Conservation (phyloP, 345 rosid species). For the Iberis pinnata region DNA sequence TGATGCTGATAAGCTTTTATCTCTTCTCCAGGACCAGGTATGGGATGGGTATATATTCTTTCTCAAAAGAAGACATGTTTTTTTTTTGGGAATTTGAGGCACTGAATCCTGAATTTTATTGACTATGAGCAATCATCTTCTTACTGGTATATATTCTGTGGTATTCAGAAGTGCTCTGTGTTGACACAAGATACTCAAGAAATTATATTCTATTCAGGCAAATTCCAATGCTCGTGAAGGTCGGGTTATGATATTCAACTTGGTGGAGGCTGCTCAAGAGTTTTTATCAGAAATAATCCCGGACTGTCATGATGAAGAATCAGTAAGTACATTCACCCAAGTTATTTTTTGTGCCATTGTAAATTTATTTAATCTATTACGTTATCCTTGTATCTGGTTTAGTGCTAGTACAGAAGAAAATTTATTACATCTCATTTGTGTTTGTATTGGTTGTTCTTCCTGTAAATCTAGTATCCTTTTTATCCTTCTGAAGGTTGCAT, state of each 20-base stretch:
- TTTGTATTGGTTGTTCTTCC: slow-evolving; percentile 6
- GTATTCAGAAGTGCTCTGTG: slow-evolving; percentile 1
- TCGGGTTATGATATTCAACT: slow-evolving; percentile 88
- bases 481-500: slow-evolving; percentile 39
- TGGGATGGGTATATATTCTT: slow-evolving; percentile 4
- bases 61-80: slow-evolving; percentile 9
- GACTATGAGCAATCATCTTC: slow-evolving; percentile 1
- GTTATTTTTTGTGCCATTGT: slow-evolving; percentile 1
- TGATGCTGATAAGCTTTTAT: slow-evolving; percentile 66
- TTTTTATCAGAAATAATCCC: slow-evolving; percentile 81
- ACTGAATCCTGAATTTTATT: not conserved
- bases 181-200: not conserved
- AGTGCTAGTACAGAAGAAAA: not conserved
- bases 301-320: slow-evolving; percentile 33
- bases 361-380: slow-evolving; percentile 1
- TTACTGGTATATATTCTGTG: slow-evolving; percentile 4
- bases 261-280: slow-evolving; percentile 98
- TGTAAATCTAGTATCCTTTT: slow-evolving; percentile 1
- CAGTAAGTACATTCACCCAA: slow-evolving; percentile 43
- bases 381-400: slow-evolving; percentile 1
- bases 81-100: not conserved
- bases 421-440: not conserved
- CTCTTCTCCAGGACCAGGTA: slow-evolving; percentile 87
- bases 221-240: slow-evolving; percentile 83
- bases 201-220: slow-evolving; percentile 41